Base-by-base conservation (phyloP, 2,329 filamentous ascomycete species). In the Colletotrichum sp. region DNA sequence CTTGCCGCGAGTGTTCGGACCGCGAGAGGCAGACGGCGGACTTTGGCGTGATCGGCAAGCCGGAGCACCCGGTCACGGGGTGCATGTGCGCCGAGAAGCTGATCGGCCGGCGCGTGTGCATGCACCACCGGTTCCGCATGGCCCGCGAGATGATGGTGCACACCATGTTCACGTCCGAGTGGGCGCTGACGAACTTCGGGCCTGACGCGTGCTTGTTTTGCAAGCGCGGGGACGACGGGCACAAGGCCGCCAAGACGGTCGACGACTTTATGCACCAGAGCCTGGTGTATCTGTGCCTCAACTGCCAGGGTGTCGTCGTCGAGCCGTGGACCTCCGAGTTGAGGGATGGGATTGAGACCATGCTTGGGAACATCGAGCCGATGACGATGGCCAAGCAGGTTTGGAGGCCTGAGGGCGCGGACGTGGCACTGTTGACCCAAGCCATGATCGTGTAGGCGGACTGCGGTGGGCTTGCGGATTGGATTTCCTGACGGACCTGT, bases 81-180 rank as follows among this genome's bases (percentile, higher is more conserved):
- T 87, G 86, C 77, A 36, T 77, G 6, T 87, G 86, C 78, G 83
- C 77, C 6, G 63, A 75, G 34, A 87, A 86, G 74, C 68, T 87
- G 3, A 65, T 86, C 18, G 77, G 69, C 15, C 78, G 79, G 6
- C 77, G 78, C 5, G 78, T 87, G 7, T 87, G 86, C 79, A 77
- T 58, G 34, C 77, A 79, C 21, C 86, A 87, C 76, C 82, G 86
- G 1, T 67, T 82, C 8, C 67, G 79, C 34, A 81, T 83, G 71
- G 77, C 81, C 34, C 55, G 81, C 18, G 57, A 79, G 30, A 60
- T 82, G 43, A 68, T 83, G 36, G 28, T 71, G 3, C 79, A 80
- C 24, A 76, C 78, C n/a, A 64, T 57, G 6, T 26, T 72, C 32
- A 78, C 85, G 77, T 75, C 77, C 18, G 69, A 81, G 32, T 87